phyloP scores from a whole-genome alignment of 495 filamentous ascomycete genomes.

The Echria macrotheca region DNA sequence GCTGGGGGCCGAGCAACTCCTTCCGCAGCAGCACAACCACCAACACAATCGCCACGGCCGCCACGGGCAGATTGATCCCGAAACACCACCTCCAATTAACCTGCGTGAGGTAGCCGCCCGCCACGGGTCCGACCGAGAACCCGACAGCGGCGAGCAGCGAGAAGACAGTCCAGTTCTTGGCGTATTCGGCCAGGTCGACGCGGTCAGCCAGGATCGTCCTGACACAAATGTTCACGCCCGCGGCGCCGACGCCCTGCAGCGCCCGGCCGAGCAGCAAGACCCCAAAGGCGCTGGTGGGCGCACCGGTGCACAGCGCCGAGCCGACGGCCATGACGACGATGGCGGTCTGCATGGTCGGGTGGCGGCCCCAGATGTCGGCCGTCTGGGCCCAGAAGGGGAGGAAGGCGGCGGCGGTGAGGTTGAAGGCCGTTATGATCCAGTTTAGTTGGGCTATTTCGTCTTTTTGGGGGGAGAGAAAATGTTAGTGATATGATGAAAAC shows the following conservation, averaged over 20 bases:
- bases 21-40: conserved; percentile 37
- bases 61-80: conserved; percentile 50
- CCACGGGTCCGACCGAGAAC: conserved; percentile 51
- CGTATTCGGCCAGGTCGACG: conserved; percentile 51
- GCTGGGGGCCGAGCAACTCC: conserved; percentile 34
- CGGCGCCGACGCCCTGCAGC: conserved; percentile 50
- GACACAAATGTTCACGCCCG: conserved; percentile 50
- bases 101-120: conserved; percentile 40
- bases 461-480: conserved; percentile 18
- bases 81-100: conserved; percentile 57
- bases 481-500: neutral
- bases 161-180: conserved; percentile 54
- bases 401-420: conserved; percentile 55
- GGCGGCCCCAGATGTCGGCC: conserved; percentile 53
- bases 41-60: conserved; percentile 31
- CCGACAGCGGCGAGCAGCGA: conserved; percentile 44
- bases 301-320: conserved; percentile 31
- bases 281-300: conserved; percentile 45
- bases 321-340: conserved; percentile 17
- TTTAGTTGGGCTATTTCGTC: conserved; percentile 52
- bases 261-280: conserved; percentile 54
- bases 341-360: conserved; percentile 14
- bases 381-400: conserved; percentile 58
- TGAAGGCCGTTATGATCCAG: conserved; percentile 61
- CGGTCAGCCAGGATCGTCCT: conserved; percentile 53